Evolutionary conservation across 2,329 filamentous ascomycete genomes (phyloP), one percentile per base, ranked within the genome.

Genomic region (Simplicillium sp.): DNA sequence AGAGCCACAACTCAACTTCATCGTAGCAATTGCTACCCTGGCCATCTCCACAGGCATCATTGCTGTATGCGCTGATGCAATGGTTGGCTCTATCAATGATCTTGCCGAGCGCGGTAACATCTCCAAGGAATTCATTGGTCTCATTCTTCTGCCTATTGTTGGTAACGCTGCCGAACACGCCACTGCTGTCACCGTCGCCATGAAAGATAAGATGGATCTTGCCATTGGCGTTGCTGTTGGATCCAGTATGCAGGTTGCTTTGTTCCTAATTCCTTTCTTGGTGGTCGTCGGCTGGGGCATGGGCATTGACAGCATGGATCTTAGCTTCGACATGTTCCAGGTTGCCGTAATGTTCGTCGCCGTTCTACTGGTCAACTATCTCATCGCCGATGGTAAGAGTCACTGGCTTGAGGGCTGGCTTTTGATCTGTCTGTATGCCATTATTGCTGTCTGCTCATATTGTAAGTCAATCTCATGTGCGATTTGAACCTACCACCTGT

Each of bases 311-410:
- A 70, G 78, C 1, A 90, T 90, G 86, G 86, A 80, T 15, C 73
- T 94, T 5, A 82, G 82, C 58, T 92, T 95, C 57, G 87, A 94
- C 55, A 80, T 80, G 1, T 96, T 96, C 68, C 87, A 95, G 64
- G 81, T 95, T 12, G 83, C 88, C 16, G 82, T 84, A 33, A 66
- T 94, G 33, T 94, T 94, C 50, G 84, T 92, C 11, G 80, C 86
- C 2, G 85, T 87, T 0, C 76, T 94, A 34, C 71, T 94, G 29
- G 84, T 89, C 43, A 94, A 94, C 57, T 94, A 94, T 56, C 64
- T 94, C 34, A 87, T 94, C 37, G 72, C 82, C 15, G 87, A 94
- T 51, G 87, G 87, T 25, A 78, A 87, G 57, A 88, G 82, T 46
- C 87, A 90, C 51, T 92, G 86, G 66, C 71, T 90, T 0, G 86